Percentiles rank a stretch among this genome's conserved stretches.
phyloP scores from a whole-genome alignment of 1,284 basidiomycete species.

The Sphagnurus paluster region DNA sequence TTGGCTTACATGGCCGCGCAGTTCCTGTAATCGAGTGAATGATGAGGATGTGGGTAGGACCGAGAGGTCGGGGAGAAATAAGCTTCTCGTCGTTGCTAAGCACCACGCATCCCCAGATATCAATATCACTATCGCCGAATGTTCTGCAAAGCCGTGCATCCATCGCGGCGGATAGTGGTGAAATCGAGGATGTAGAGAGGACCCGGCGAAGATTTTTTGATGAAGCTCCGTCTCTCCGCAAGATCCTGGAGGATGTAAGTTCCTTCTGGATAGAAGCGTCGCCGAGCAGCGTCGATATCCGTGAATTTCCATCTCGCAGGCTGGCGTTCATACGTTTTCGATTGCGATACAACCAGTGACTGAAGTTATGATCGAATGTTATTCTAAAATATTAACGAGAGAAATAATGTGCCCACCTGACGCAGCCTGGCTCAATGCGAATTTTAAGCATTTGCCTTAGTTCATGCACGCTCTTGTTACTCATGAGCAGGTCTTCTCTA shows the following conservation, averaged over 20 bases:
- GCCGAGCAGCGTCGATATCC: conserved; percentile 24
- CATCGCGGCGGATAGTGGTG: conserved; percentile 2
- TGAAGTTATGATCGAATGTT: conserved; percentile 8
- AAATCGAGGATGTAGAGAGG: conserved; percentile 23
- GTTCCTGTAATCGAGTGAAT: conserved; percentile 20
- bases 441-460: conserved; percentile 32
- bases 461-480: conserved; percentile 27
- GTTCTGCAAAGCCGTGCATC: too few relatives aligned
- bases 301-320: conserved; percentile 24
- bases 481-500: conserved; percentile 30
- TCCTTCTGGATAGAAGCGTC: conserved; percentile 10
- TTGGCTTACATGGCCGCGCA: conserved; percentile 9
- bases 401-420: conserved; percentile 18
- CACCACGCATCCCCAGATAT: conserved; percentile 22
- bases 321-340: conserved; percentile 23
- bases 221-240: conserved; percentile 9
- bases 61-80: conserved; percentile 37
- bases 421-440: conserved; percentile 21
- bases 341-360: conserved; percentile 32
- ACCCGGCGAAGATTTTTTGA: conserved; percentile 24
- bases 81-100: conserved; percentile 27
- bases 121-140: conserved; percentile 12
- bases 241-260: conserved; percentile 2
- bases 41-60: conserved; percentile 38
- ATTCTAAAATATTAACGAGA: neutral